A percentile compares a stretch with the other conserved stretches of the same genome.
These are phyloP conservation scores for Lentinula guzmanii DNA, from an alignment of 768 basidiomycete genomes.

Conservation along the genomic window DNA sequence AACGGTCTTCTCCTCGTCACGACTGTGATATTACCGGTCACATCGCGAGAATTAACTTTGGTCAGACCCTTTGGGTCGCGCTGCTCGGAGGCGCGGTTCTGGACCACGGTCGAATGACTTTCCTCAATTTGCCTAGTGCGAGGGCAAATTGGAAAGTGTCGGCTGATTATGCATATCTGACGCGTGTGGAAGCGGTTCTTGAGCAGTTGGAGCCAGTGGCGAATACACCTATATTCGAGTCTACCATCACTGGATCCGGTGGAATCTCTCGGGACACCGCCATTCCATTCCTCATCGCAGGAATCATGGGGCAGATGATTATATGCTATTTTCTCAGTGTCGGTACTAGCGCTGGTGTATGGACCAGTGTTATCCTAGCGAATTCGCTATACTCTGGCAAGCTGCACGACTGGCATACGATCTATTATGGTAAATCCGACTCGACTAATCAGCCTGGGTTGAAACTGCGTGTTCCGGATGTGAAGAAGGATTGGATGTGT, in stretches of 20 bases:
- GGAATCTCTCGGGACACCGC: constrained; percentile 13
- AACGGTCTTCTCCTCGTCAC: constrained; percentile 4
- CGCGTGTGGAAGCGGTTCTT: constrained; percentile 15
- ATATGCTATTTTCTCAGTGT: constrained; percentile 21
- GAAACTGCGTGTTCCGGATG: constrained; percentile 12
- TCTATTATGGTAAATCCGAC: constrained; percentile 15
- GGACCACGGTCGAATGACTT: constrained; percentile 18
- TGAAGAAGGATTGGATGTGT: constrained; percentile 15
- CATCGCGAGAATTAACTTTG: constrained; percentile 14
- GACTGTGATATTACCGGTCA: neutral
- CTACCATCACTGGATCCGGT: constrained; percentile 13
- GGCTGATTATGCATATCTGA: constrained; percentile 16
- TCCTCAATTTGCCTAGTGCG: constrained; percentile 19
- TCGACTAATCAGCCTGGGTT: constrained; percentile 12
- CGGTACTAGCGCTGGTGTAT: constrained; percentile 20
- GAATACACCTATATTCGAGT: constrained; percentile 11
- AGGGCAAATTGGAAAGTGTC: constrained; percentile 13
- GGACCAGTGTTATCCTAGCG: constrained; percentile 19
- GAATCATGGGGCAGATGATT: constrained; percentile 17
- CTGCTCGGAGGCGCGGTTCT: constrained; percentile 18
- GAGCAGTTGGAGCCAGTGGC: constrained; percentile 13
- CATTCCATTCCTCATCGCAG: constrained; percentile 18
- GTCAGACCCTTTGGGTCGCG: constrained; percentile 19
- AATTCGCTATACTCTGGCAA: constrained; percentile 16
- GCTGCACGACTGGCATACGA: constrained; percentile 17